phyloP scores from a whole-genome alignment of 164 flowering plant genomes.

The Umbilicus rupestris region DNA sequence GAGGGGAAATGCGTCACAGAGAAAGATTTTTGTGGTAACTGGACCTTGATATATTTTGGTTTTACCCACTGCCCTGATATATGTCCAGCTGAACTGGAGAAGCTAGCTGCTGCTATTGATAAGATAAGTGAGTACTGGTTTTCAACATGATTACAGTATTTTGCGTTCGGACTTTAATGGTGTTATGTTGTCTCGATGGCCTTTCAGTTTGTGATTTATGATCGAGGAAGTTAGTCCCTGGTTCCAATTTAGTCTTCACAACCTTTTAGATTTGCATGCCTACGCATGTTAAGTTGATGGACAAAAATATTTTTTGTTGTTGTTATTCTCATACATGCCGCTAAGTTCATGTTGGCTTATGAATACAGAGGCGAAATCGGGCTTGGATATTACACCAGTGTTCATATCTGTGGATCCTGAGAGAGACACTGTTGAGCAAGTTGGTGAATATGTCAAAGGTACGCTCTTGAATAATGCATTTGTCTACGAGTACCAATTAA shows the following conservation, averaged over 20 bases:
- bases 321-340: neutral
- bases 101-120: conserved; percentile 82
- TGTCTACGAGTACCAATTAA: too few species aligned
- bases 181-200: neutral
- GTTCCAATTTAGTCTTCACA: neutral
- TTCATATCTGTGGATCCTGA: conserved; percentile 98
- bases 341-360: neutral
- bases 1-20: conserved; percentile 75
- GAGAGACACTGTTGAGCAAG: conserved; percentile 92
- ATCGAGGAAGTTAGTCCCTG: neutral
- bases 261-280: neutral
- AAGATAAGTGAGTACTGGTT: conserved; percentile 64
- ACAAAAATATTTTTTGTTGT: neutral
- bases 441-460: conserved; percentile 87
- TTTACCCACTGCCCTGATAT: conserved; percentile 98
- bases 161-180: neutral
- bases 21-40: conserved; percentile 60
- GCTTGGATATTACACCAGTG: conserved; percentile 66
- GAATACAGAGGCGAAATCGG: conserved; percentile 52
- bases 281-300: neutral
- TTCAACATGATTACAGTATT: neutral
- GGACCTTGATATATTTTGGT: conserved; percentile 91
- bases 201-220: neutral
- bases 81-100: conserved; percentile 85
- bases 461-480: neutral